These are phyloP conservation scores for Epichloe aotearoae DNA, from an alignment of 2,329 filamentous ascomycete species.

Conservation along the genomic window DNA sequence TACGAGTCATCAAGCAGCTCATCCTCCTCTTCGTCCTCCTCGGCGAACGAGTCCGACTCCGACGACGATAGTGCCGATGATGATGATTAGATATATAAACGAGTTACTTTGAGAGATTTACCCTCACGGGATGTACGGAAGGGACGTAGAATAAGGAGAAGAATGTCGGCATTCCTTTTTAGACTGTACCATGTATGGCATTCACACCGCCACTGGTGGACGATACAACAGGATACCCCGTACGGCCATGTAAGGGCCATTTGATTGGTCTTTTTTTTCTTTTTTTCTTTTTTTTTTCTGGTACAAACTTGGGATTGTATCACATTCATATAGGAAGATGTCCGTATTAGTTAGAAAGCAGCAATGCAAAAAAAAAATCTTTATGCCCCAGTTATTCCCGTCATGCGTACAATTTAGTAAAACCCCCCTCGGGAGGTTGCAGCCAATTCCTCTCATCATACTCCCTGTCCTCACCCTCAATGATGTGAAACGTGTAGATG, in stretches of 20 bases:
- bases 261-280: neutral
- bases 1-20: slow-evolving; percentile 27
- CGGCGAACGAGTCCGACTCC: slow-evolving; percentile 21
- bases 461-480: slow-evolving; percentile 58
- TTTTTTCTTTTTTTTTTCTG: neutral
- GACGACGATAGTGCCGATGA: slow-evolving; percentile 13
- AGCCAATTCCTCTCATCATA: slow-evolving; percentile 92
- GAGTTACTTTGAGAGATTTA: neutral
- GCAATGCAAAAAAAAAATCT: neutral
- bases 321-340: neutral
- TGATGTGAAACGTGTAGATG: slow-evolving; percentile 96
- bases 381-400: too few species aligned
- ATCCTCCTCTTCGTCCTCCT: slow-evolving; percentile 27
- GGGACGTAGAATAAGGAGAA: too few species aligned
- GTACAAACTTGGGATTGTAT: neutral
- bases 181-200: slow-evolving; percentile 8
- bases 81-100: slow-evolving; percentile 1
- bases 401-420: slow-evolving; percentile 50
- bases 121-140: slow-evolving; percentile 3
- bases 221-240: slow-evolving; percentile 7
- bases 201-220: slow-evolving; percentile 1
- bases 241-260: neutral
- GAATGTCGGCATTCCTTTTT: neutral
- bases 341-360: neutral
- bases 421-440: slow-evolving; percentile 66